phyloP scores from a whole-genome alignment of 2,329 filamentous ascomycete species.

The Curvularia hawaiiensis region DNA sequence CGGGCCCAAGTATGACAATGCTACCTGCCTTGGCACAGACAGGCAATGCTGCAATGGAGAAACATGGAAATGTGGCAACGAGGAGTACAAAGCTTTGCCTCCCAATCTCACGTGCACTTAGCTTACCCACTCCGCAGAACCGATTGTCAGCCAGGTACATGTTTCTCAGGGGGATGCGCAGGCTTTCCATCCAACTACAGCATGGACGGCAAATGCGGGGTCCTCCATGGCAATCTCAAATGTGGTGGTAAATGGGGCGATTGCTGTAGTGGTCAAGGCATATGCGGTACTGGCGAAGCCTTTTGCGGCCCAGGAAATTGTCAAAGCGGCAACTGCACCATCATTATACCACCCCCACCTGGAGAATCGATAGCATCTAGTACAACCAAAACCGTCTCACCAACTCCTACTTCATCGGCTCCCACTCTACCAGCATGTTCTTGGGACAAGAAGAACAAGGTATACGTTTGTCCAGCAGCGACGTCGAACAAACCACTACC shows the following conservation, averaged over 20 bases:
- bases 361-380: neutral
- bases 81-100: conserved; percentile 4
- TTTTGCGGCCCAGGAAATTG: conserved; percentile 18
- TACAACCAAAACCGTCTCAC: neutral
- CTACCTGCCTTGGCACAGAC: conserved; percentile 40
- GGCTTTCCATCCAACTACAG: neutral
- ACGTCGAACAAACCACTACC: neutral
- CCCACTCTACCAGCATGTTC: neutral
- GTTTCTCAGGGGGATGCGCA: neutral
- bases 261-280: neutral
- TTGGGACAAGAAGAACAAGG: neutral
- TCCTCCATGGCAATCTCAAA: neutral
- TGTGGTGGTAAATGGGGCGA: neutral
- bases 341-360: conserved; percentile 4
- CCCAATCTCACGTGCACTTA: neutral
- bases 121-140: neutral
- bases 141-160: neutral
- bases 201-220: neutral
- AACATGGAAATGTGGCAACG: conserved; percentile 13
- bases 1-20: conserved; percentile 39
- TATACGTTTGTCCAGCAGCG: neutral
- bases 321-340: conserved; percentile 19
- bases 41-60: conserved; percentile 20
- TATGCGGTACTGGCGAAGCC: conserved; percentile 9
- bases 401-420: neutral